Evolutionary conservation across 2,329 filamentous ascomycete genomes (phyloP).

Genomic region (Fusarium piperis): DNA sequence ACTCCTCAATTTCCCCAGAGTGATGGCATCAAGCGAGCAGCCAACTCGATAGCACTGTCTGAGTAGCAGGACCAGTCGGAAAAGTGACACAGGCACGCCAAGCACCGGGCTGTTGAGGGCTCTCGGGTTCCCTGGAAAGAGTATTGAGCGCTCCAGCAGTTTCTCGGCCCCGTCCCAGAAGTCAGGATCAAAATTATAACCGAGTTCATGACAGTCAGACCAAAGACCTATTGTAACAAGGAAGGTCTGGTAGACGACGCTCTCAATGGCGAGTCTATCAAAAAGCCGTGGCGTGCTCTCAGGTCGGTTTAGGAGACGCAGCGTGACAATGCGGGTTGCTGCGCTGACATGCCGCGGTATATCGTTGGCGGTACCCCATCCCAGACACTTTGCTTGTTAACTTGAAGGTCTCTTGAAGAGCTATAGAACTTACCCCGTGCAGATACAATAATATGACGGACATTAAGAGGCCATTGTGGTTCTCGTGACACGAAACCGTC

Average conservation of each 20-base stretch:
- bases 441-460: slow-evolving; percentile 41
- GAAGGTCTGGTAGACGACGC: slow-evolving; percentile 39
- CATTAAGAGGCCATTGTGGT: slow-evolving; percentile 38
- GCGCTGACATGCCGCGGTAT: slow-evolving; percentile 34
- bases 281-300: slow-evolving; percentile 19
- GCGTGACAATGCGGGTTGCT: slow-evolving; percentile 30
- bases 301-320: slow-evolving; percentile 12
- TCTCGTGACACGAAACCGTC: slow-evolving; percentile 11
- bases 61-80: background rate
- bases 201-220: slow-evolving; percentile 10
- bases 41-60: background rate
- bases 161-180: slow-evolving; percentile 34
- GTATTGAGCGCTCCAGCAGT: slow-evolving; percentile 5
- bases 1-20: background rate
- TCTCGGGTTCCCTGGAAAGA: slow-evolving; percentile 5
- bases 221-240: slow-evolving; percentile 31
- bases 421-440: slow-evolving; percentile 29
- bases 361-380: slow-evolving; percentile 29
- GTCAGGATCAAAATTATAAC: slow-evolving; percentile 13
- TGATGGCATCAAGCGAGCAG: background rate
- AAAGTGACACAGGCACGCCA: background rate
- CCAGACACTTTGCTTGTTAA: slow-evolving; percentile 17
- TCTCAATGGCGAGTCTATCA: slow-evolving; percentile 37
- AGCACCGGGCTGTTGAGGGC: background rate
- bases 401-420: fast-evolving